phyloP scores from a whole-genome alignment of 1,139 yeast genomes.

The Arxiozyma slooffiae region DNA sequence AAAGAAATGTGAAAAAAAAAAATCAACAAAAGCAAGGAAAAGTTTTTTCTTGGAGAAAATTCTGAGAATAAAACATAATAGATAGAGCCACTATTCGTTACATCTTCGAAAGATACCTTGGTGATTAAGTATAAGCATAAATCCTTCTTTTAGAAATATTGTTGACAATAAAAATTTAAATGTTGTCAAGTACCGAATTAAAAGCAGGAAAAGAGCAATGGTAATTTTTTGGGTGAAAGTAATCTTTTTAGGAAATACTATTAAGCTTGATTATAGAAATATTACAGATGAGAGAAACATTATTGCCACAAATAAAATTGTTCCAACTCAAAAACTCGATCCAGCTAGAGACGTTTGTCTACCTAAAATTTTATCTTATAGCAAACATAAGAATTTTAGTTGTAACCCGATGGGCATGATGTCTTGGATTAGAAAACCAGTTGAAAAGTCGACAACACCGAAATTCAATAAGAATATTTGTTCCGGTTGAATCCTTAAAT shows the following conservation, averaged over 20 bases:
- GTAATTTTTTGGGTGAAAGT: constrained; percentile 5
- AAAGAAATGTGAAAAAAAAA: constrained; percentile 18
- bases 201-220: neutral
- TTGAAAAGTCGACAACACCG: constrained; percentile 49
- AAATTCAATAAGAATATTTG: constrained; percentile 70
- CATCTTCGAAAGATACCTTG: constrained; percentile 1
- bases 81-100: constrained; percentile 13
- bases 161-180: neutral
- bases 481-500: constrained; percentile 55
- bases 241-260: constrained; percentile 22
- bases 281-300: constrained; percentile 14
- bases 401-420: constrained; percentile 28
- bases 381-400: constrained; percentile 23
- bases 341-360: constrained; percentile 12
- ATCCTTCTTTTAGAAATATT: neutral
- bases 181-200: neutral
- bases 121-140: neutral
- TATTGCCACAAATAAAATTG: neutral
- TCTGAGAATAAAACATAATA: constrained; percentile 15
- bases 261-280: constrained; percentile 27
- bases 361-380: constrained; percentile 30
- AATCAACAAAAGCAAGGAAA: constrained; percentile 18
- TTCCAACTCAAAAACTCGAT: neutral
- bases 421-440: constrained; percentile 23
- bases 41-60: constrained; percentile 23